These are phyloP conservation scores for Tulasnella sp. DNA, from an alignment of 768 basidiomycete species.

Conservation along the genomic window DNA sequence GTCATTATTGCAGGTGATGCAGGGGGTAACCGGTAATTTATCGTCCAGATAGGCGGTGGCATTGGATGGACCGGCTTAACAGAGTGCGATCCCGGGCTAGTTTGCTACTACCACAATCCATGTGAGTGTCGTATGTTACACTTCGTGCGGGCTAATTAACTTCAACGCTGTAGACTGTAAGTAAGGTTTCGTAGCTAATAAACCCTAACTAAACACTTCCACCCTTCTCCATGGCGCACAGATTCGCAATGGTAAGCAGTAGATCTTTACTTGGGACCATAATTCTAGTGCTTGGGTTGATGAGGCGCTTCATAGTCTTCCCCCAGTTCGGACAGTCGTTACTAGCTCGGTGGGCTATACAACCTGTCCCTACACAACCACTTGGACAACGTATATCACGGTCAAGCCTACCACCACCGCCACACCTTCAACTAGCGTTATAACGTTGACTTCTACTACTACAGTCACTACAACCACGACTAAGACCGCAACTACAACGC, in stretches of 20 bases:
- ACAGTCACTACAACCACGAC: background rate
- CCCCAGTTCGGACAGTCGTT: background rate
- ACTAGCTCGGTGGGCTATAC: background rate
- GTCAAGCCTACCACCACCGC: background rate
- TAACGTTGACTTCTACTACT: background rate
- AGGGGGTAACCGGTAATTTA: too few species aligned
- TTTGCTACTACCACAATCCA: background rate
- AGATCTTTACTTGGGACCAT: background rate
- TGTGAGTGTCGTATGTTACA: background rate
- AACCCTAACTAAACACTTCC: background rate
- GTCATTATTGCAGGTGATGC: too few species aligned
- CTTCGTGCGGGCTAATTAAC: too few species aligned
- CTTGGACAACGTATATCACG: background rate
- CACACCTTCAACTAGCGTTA: background rate
- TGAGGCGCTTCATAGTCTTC: background rate
- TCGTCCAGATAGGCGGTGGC: too few species aligned
- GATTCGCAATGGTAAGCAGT: background rate
- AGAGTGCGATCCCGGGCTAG: background rate
- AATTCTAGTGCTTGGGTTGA: background rate
- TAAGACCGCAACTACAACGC: background rate
- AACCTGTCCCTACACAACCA: background rate
- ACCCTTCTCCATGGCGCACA: background rate
- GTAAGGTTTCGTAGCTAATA: background rate
- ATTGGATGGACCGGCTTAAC: too few species aligned
- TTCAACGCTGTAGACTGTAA: background rate